These are phyloP conservation scores for Leishmania martiniquensis DNA, from an alignment of 208 protist species.

Conservation along the genomic window DNA sequence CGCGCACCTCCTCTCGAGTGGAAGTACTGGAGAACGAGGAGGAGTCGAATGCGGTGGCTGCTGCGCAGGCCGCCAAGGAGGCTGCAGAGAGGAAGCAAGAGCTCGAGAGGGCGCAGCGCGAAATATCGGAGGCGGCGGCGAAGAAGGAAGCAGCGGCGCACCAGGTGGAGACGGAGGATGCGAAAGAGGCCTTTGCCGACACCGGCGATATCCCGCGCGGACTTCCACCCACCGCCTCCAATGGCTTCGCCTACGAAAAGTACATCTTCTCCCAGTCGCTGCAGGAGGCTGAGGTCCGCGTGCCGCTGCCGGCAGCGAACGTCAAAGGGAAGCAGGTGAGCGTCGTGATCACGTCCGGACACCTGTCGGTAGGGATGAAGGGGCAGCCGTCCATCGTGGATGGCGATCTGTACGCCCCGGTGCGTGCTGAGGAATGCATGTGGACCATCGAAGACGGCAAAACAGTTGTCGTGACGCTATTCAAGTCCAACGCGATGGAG, in stretches of 20 bases:
- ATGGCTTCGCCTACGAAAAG: constrained; percentile 89
- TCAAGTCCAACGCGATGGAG: constrained; percentile 92
- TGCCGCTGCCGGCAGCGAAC: constrained; percentile 70
- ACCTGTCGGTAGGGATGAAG: constrained; percentile 83
- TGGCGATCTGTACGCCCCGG: constrained; percentile 72
- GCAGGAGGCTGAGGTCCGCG: constrained; percentile 88
- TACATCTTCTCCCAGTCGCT: constrained; percentile 92
- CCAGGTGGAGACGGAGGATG: constrained; percentile 21
- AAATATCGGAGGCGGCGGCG: constrained; percentile 45
- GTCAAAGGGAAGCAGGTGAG: constrained; percentile 82
- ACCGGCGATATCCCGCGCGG: constrained; percentile 80
- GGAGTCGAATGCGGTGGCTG: constrained; percentile 39
- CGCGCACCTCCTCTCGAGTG: constrained; percentile 50
- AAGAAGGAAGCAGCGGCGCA: constrained; percentile 42
- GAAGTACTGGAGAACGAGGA: constrained; percentile 85
- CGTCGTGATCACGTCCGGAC: constrained; percentile 65
- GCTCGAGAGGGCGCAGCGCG: constrained; percentile 51
- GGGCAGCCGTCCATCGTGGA: constrained; percentile 83
- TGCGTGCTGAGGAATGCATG: constrained; percentile 89
- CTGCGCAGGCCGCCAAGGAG: constrained; percentile 52
- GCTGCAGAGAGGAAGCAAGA: constrained; percentile 60
- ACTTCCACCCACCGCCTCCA: constrained; percentile 73
- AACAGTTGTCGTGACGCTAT: constrained; percentile 85
- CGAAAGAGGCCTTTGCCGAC: constrained; percentile 36
- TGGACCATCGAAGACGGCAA: constrained; percentile 94